phyloP scores from a whole-genome alignment of 23 red algal genomes.

The Agarophyton chilense region DNA sequence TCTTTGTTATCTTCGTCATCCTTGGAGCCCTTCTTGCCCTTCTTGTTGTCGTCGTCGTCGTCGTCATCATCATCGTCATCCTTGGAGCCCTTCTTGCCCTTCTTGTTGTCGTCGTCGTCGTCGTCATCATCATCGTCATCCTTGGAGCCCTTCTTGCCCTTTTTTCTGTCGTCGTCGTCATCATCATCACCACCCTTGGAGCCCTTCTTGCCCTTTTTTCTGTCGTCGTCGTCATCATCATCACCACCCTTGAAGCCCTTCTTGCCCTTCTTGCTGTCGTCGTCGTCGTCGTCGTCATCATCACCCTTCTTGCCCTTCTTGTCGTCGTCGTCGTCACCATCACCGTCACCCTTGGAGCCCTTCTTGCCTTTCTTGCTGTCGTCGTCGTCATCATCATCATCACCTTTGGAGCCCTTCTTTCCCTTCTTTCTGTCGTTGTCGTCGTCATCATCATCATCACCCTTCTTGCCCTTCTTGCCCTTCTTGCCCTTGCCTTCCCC shows the following conservation, averaged over 20 bases:
- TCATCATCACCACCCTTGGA: background rate
- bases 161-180: background rate
- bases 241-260: background rate
- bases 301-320: background rate
- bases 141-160: background rate
- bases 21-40: background rate
- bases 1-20: background rate
- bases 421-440: no score
- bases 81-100: background rate
- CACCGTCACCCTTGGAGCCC: background rate
- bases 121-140: slow-evolving; percentile 3
- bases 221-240: background rate
- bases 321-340: background rate
- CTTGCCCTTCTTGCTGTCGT: background rate
- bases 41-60: background rate
- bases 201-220: background rate
- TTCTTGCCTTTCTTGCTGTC: background rate
- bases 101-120: slow-evolving; percentile 2
- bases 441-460: no score
- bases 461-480: no score
- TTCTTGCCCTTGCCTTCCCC: no score
- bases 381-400: background rate
- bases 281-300: background rate
- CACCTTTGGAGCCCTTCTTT: background rate
- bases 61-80: background rate